phyloP scores from a whole-genome alignment of 1,284 basidiomycete species.

The Cryptococcus sp. region DNA sequence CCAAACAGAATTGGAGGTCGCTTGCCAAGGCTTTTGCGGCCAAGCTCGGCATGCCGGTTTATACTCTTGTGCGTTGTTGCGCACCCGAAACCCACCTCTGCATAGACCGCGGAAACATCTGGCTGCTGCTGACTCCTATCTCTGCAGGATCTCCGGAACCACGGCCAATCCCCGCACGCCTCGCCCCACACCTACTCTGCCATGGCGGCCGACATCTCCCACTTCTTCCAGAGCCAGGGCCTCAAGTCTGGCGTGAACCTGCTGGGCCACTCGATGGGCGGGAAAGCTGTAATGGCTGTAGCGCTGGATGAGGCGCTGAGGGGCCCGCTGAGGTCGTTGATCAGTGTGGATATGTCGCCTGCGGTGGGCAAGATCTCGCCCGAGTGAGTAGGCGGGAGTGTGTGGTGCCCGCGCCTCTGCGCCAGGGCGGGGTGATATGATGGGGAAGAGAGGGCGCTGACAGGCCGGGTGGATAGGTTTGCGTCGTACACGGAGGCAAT shows the following conservation, averaged over 20 bases:
- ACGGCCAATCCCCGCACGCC: conserved; percentile 55
- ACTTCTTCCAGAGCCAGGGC: conserved; percentile 49
- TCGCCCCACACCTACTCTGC: conserved; percentile 52
- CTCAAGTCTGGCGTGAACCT: conserved; percentile 51
- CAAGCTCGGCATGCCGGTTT: conserved; percentile 53
- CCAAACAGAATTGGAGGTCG: conserved; percentile 59
- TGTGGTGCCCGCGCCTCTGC: neutral
- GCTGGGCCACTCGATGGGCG: conserved; percentile 59
- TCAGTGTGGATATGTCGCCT: conserved; percentile 57
- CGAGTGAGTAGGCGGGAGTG: conserved; percentile 42
- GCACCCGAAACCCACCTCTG: too few species aligned
- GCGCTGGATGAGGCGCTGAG: conserved; percentile 51
- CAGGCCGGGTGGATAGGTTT: conserved; percentile 36
- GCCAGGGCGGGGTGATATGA: too few species aligned
- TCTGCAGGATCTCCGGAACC: conserved; percentile 56
- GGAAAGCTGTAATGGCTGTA: conserved; percentile 56
- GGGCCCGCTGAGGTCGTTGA: conserved; percentile 48
- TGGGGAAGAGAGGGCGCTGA: neutral
- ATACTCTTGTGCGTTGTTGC: conserved; percentile 50
- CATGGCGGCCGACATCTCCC: conserved; percentile 51
- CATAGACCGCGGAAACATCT: too few species aligned
- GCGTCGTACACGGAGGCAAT: conserved; percentile 53
- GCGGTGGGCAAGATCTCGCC: conserved; percentile 54
- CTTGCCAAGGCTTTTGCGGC: conserved; percentile 53
- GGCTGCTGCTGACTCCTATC: neutral